Conservation (phyloP, 2,329 filamentous ascomycete genomes). For the Phialocephala sp. region DNA sequence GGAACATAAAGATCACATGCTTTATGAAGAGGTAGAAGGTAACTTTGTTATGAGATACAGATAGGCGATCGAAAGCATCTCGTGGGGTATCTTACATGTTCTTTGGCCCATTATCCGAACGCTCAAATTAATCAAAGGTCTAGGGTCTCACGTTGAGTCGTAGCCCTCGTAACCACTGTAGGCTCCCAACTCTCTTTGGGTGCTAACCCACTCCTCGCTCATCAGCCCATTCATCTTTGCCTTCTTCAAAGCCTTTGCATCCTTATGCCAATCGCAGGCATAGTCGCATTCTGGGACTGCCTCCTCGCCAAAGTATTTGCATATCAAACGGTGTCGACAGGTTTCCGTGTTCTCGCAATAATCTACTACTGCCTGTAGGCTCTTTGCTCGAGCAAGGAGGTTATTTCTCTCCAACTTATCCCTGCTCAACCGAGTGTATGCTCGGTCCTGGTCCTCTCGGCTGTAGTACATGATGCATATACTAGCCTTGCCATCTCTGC, state of each 20-base stretch:
- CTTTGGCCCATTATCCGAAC: neutral
- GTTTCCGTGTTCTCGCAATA: constrained; percentile 80
- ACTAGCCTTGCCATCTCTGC: constrained; percentile 85
- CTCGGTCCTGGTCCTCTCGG: constrained; percentile 81
- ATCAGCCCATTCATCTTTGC: constrained; percentile 62
- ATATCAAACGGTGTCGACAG: constrained; percentile 80
- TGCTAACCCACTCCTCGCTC: constrained; percentile 67
- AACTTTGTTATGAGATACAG: neutral
- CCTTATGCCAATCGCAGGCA: constrained; percentile 82
- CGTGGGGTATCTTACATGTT: constrained; percentile 19
- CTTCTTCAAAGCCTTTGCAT: constrained; percentile 60
- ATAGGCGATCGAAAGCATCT: neutral
- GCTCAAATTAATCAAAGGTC: neutral
- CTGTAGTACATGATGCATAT: constrained; percentile 92
- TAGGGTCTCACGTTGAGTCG: constrained; percentile 32
- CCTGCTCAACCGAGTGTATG: constrained; percentile 60
- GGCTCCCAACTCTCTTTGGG: constrained; percentile 63
- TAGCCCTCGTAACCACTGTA: constrained; percentile 60
- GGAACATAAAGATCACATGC: neutral
- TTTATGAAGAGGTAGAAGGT: neutral
- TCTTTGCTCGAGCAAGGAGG: constrained; percentile 61
- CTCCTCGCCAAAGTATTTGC: constrained; percentile 76
- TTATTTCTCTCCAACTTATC: constrained; percentile 50
- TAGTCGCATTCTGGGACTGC: constrained; percentile 67
- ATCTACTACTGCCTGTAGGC: constrained; percentile 70